Percentiles rank a stretch among this genome's conserved stretches.
phyloP scores from a whole-genome alignment of 257 asterid species.

The Eucommia ulmoides region DNA sequence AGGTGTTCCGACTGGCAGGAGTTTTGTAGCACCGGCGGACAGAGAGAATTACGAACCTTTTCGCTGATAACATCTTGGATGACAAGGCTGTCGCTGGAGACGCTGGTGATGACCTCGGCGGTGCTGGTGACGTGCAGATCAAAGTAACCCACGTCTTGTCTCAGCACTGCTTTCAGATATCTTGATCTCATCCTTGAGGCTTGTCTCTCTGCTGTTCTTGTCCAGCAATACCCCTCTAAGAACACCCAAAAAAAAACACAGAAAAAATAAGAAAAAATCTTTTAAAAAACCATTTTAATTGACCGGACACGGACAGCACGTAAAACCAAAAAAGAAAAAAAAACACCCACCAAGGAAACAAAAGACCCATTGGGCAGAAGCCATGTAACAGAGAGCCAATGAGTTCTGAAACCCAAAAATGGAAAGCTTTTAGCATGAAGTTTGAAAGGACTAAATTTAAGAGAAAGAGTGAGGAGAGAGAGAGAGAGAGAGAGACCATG shows the following conservation, averaged over 20 bases:
- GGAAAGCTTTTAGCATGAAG: not conserved
- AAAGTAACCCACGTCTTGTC: constrained; percentile 94
- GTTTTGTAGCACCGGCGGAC: too few relatives aligned
- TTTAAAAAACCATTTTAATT: not conserved
- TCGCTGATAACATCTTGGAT: constrained; percentile 88
- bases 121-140: constrained; percentile 84
- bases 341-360: constrained; percentile 57
- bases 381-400: constrained; percentile 61
- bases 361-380: constrained; percentile 59
- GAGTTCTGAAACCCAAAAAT: constrained; percentile 46
- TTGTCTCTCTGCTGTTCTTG: constrained; percentile 92
- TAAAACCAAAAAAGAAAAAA: too few relatives aligned
- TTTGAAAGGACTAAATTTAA: not conserved
- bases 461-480: not conserved
- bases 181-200: constrained; percentile 64
- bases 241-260: not conserved
- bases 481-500: constrained; percentile 1
- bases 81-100: constrained; percentile 74
- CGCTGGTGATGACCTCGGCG: constrained; percentile 70
- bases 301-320: too few relatives aligned
- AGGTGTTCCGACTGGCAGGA: too few relatives aligned
- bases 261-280: not conserved
- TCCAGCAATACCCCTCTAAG: constrained; percentile 94
- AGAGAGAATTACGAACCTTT: constrained; percentile 31
- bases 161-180: constrained; percentile 74